These are phyloP conservation scores for Mucor piriformis DNA, from an alignment of 371 early-diverging fungal species.

Conservation along the genomic window DNA sequence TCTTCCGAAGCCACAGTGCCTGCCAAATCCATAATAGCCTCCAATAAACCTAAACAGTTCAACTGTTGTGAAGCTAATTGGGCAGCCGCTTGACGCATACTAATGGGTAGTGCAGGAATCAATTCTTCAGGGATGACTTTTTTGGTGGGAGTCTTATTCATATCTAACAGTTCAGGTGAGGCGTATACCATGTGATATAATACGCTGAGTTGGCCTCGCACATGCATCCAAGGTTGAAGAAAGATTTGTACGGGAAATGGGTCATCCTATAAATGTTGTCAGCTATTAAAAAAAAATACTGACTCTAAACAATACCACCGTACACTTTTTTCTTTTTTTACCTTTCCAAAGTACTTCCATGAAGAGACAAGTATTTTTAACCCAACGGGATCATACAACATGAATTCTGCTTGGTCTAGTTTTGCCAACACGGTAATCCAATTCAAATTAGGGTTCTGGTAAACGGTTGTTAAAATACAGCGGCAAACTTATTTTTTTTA, in stretches of 20 bases:
- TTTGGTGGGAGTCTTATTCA: constrained; percentile 43
- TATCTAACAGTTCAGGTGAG: constrained; percentile 56
- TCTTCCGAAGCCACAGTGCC: constrained; percentile 65
- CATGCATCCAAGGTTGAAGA: constrained; percentile 76
- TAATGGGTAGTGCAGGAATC: constrained; percentile 48
- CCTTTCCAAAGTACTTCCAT: constrained; percentile 65
- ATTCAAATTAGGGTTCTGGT: constrained; percentile 57
- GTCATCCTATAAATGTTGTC: constrained; percentile 21
- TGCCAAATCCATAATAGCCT: constrained; percentile 62
- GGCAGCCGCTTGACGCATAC: constrained; percentile 52
- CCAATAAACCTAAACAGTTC: constrained; percentile 77
- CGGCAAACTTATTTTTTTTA: background rate
- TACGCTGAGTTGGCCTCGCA: constrained; percentile 72
- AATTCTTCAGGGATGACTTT: constrained; percentile 55
- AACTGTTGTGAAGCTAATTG: constrained; percentile 62
- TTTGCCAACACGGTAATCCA: constrained; percentile 63
- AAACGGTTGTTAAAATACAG: background rate
- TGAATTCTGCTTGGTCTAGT: constrained; percentile 72
- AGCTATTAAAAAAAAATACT: background rate
- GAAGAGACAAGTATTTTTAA: constrained; percentile 64
- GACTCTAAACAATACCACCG: too few relatives aligned
- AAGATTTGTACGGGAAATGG: constrained; percentile 75
- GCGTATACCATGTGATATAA: constrained; percentile 64
- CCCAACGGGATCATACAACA: constrained; percentile 58
- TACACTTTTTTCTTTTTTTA: constrained; percentile 23